Conservation (phyloP, 2,329 filamentous ascomycete species). For the Microdochium nivale region DNA sequence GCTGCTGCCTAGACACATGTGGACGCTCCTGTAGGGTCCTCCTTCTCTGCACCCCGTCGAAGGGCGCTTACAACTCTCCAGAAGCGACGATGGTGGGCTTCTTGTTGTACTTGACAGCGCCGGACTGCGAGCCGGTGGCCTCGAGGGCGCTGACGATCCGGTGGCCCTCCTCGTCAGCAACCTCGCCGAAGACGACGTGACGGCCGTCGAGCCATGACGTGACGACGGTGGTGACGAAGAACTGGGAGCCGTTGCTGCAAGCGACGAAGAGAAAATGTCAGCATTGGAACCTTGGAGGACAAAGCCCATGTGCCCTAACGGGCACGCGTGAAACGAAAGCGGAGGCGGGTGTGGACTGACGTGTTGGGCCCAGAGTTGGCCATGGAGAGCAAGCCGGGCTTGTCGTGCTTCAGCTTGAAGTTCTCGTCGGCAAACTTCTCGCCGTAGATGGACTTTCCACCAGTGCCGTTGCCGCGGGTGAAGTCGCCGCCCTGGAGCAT, state of each 20-base stretch:
- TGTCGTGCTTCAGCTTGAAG: slow-evolving; percentile 67
- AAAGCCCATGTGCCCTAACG: no score
- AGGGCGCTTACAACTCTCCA: slow-evolving; percentile 35
- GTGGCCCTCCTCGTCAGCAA: slow-evolving; percentile 42
- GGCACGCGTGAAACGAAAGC: background rate
- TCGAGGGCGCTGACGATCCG: slow-evolving; percentile 52
- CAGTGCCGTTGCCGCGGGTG: slow-evolving; percentile 83
- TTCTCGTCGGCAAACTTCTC: slow-evolving; percentile 94
- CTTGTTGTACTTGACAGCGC: slow-evolving; percentile 46
- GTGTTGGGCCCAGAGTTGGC: slow-evolving; percentile 95
- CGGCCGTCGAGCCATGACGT: slow-evolving; percentile 80
- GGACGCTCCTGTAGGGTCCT: background rate
- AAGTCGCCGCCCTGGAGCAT: slow-evolving; percentile 97
- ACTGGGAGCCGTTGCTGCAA: slow-evolving; percentile 89
- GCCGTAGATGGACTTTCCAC: slow-evolving; percentile 90
- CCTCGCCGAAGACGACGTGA: slow-evolving; percentile 80
- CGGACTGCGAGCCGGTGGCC: slow-evolving; percentile 47
- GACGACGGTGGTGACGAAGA: slow-evolving; percentile 91
- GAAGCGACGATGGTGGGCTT: slow-evolving; percentile 49
- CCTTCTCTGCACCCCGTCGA: background rate
- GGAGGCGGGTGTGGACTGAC: slow-evolving; percentile 31
- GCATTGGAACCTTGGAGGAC: background rate
- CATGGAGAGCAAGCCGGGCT: slow-evolving; percentile 81
- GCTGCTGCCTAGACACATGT: no score
- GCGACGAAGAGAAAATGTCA: slow-evolving; percentile 37